Evolutionary conservation across 2,329 filamentous ascomycete species (phyloP), one percentile per base, ranked within the genome.

Genomic region (Aspergillus vadensis): DNA sequence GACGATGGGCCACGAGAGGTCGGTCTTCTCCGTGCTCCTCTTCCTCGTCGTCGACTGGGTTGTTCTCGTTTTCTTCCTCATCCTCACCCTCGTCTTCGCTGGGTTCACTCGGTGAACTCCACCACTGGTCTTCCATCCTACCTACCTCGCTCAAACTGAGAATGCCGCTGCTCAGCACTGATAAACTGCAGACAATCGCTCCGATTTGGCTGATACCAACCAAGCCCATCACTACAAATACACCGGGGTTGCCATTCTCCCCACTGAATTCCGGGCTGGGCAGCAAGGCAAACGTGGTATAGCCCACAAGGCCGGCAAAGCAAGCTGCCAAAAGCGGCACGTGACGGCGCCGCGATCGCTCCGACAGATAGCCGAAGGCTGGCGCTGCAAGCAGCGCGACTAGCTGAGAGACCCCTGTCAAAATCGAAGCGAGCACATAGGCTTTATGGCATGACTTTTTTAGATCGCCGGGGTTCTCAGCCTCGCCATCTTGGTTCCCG

Each of bases 131-230:
- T 7, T 30, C 44, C 30, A 55, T n/a, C 39, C n/a, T 30, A 38
- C 17, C 39, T 15, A 50, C 41, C 14, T 32, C 58, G 36, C 63
- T 69, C 59, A 71, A 68, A 44, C 79, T 67, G 76, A 96, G 81
- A 21, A 98, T 89, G 4, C 92, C 93, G 15, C 87, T 87, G 39
- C 92, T 92, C 2, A 99, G 83, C 0, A 95, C 86, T 0, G 91
- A 92, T n/a, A 99, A 84, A 65, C 91, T 96, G 78, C 93, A 97
- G 0, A 99, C 95, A 61, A 99, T 98, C 10, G 92, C 90, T 2
- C 94, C 95, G 63, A 99, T 98, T 76, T 99, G 95, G 70, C 91
- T 96, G 71, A 97, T 86, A 14, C 95, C 95, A 41, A 98, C 86
- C 17, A 97, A 78, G 0, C 89, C 86, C 44, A 92, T 91, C 15